Evolutionary conservation across 768 basidiomycete genomes (phyloP), one percentile per base, ranked within the genome.

Genomic region (Tricholoma matsutake): DNA sequence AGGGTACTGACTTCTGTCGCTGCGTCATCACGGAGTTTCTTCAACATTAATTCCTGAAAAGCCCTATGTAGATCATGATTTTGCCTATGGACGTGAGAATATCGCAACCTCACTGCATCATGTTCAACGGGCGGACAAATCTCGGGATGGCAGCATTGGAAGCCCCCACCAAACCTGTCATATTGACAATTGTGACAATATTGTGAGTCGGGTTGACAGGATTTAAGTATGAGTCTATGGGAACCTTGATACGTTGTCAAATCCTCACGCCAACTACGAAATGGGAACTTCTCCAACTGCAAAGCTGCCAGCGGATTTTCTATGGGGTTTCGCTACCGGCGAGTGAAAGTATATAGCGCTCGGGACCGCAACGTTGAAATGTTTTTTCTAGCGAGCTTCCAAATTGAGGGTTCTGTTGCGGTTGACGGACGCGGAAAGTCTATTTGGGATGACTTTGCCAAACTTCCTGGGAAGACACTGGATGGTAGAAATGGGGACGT

Each of bases 291-390:
- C 70, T 35, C 67, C 71, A 35, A 64, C 67, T 35, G 63, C 67
- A 60, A 82, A 81, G 71, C 73, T 88, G 32, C 81, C 85, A 29
- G 77, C 77, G 58, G 82, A 85, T 67, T 87, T 89, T 69, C 75
- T 88, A 56, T 89, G 86, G 84, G 86, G 86, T 51, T 88, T 88
- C 67, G 86, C 87, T 2, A 89, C 88, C 14, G 86, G 87, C 84
- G 62, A 64, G 83, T 68, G 16, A 14, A 14, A 20, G 29, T 10
- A 14, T 34, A 18, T 25, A 25, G 22, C 22, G 3, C 22, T 25
- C 3, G 22, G 22, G 22, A 25, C 22, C 1, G 22, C 22, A 25
- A 25, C 22, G 22, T 25, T 25, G 22, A 25, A 47, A 65, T 53
- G 54, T 60, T 29, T 58, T 61, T 54, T 59, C 52, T 54, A 82